phyloP scores from a whole-genome alignment of 1,139 yeast genomes.

The Blastobotrys illinoisensis region DNA sequence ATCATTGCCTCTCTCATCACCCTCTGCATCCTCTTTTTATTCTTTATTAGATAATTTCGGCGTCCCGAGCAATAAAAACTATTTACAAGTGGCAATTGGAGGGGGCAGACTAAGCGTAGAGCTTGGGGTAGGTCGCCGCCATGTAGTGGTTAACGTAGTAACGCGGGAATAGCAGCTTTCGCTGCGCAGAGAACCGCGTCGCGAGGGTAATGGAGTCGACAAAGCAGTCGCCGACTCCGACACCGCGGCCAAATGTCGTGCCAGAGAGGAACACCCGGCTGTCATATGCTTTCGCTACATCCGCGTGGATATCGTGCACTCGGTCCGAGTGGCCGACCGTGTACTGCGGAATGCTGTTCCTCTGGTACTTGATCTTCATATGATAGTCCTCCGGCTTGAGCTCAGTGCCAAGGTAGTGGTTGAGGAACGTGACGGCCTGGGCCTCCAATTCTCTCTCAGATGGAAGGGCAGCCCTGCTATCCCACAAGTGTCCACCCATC shows the following conservation, averaged over 20 bases:
- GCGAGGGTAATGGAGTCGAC: conserved; percentile 59
- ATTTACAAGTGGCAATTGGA: neutral
- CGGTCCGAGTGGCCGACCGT: conserved; percentile 61
- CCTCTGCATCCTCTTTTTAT: conserved; percentile 63
- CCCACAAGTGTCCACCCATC: conserved; percentile 78
- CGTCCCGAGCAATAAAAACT: neutral
- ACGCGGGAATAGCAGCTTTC: conserved; percentile 29
- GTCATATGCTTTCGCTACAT: conserved; percentile 35
- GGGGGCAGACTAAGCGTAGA: conserved; percentile 11
- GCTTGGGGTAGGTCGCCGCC: conserved; percentile 21
- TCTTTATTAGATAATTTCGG: conserved; percentile 41
- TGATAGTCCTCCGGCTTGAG: conserved; percentile 34
- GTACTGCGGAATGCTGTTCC: conserved; percentile 75
- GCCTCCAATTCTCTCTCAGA: conserved; percentile 36
- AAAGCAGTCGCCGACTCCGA: conserved; percentile 88
- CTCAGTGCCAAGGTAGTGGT: conserved; percentile 46
- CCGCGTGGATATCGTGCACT: conserved; percentile 37
- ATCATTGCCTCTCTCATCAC: conserved; percentile 75
- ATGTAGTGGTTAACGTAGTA: conserved; percentile 26
- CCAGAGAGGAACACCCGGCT: conserved; percentile 64
- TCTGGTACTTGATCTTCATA: conserved; percentile 34
- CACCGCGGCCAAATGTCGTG: conserved; percentile 73
- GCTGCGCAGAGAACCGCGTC: conserved; percentile 28
- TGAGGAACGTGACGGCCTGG: conserved; percentile 45
- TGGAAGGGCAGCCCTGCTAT: conserved; percentile 20